Evolutionary conservation across 768 basidiomycete genomes (phyloP), one percentile per base, ranked within the genome.

Genomic region (Gloeostereum incarnatum): DNA sequence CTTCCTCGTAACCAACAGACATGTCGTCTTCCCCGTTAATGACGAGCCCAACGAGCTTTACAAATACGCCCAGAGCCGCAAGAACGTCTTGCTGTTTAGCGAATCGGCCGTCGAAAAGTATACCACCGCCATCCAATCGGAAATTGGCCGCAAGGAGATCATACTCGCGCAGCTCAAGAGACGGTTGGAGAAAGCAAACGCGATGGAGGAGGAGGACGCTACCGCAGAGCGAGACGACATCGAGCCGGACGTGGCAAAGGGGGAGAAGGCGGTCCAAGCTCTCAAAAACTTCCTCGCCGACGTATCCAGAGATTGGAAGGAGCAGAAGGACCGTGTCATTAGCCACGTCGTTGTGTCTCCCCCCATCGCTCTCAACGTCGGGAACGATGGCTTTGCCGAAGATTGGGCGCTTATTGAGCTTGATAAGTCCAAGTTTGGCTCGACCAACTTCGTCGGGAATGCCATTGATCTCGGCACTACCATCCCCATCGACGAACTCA

Each of bases 351-450:
- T 44, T 42, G 25, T 44, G 9, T 52, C 55, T 25, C 56, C 55
- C 14, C 41, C 44, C 25, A 42, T 50, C 30, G 22, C 39, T 34
- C 10, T 49, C 42, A 35, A 30, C 42, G 34, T 45, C 23, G 31
- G 36, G 31, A 20, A 32, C 19, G 27, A 44, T 1, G 32, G 32
- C 10, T 48, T 38, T 31, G 55, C 47, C 1, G 40, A 49, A 18
- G 57, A 58, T 20, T 50, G 38, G 30, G 56, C 47, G 3, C 27
- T 58, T 16, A 43, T 59, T 40, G 48, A 59, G 45, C 33, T 59
- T 27, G 25, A 51, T 41, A 20, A 17, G 35, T 26, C 36, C 39
- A 59, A 49, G 36, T 32, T 59, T 36, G 34, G 46, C 35, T 33
- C 22, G 45, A 36, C 16, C 2, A 49, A 45, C 34, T 51, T 59